phyloP scores from a whole-genome alignment of 305 asterid species.

The Plantago coronopus region DNA sequence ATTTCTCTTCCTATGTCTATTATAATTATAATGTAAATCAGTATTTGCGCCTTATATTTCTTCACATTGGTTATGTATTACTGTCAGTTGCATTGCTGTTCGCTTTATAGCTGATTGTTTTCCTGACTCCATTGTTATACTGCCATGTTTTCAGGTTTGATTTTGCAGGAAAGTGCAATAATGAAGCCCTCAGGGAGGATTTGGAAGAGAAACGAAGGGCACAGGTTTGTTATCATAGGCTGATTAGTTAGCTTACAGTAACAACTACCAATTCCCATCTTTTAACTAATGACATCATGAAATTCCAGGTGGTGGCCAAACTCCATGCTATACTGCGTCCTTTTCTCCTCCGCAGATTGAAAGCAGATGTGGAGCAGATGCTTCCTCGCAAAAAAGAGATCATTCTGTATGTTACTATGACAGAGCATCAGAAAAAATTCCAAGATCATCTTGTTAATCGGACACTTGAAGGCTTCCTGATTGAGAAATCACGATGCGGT shows the following conservation, averaged over 20 bases:
- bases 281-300: slow-evolving; percentile 12
- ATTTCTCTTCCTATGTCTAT: not conserved
- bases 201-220: slow-evolving; percentile 79
- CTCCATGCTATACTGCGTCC: slow-evolving; percentile 94
- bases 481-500: slow-evolving; percentile 47
- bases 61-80: not conserved
- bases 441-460: slow-evolving; percentile 81
- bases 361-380: slow-evolving; percentile 76
- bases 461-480: slow-evolving; percentile 69
- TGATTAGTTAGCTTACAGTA: slow-evolving; percentile 6
- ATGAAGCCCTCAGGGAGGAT: slow-evolving; percentile 65
- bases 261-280: slow-evolving; percentile 11
- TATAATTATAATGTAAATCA: too few relatives aligned
- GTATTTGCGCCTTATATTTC: not conserved
- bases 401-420: slow-evolving; percentile 76
- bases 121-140: slow-evolving; percentile 15
- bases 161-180: slow-evolving; percentile 73
- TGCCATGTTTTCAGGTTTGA: slow-evolving; percentile 66
- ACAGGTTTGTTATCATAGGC: slow-evolving; percentile 44
- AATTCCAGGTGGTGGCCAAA: slow-evolving; percentile 84
- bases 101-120: slow-evolving; percentile 4
- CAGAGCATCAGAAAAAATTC: slow-evolving; percentile 73
- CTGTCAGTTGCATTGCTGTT: not conserved
- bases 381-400: slow-evolving; percentile 96
- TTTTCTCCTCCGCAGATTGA: slow-evolving; percentile 89